phyloP scores from a whole-genome alignment of 2,329 filamentous ascomycete genomes.

The Emmonsiellopsis sp. region DNA sequence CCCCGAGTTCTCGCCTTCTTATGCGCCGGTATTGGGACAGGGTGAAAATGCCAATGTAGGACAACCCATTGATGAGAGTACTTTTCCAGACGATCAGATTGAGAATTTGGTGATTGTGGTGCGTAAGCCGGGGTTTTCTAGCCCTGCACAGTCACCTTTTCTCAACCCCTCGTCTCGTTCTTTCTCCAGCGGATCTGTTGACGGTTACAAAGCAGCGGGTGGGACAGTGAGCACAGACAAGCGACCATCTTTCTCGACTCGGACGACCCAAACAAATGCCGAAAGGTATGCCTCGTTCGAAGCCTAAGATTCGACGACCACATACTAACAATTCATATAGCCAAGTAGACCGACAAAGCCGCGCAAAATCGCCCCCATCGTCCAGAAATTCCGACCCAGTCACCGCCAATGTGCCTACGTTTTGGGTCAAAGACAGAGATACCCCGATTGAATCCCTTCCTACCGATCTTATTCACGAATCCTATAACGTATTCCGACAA shows the following conservation, averaged over 20 bases:
- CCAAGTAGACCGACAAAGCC: neutral
- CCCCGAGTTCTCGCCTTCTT: constrained; percentile 51
- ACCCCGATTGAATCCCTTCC: constrained; percentile 35
- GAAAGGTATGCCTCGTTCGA: constrained; percentile 24
- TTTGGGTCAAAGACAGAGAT: constrained; percentile 44
- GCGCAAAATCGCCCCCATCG: neutral
- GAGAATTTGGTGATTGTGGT: constrained; percentile 46
- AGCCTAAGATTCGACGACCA: constrained; percentile 5
- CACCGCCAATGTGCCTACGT: constrained; percentile 21
- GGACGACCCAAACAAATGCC: constrained; percentile 28
- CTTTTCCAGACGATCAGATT: constrained; percentile 46
- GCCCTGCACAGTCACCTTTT: constrained; percentile 25
- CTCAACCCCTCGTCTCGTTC: constrained; percentile 38
- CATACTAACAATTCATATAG: neutral
- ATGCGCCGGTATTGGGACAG: constrained; percentile 18
- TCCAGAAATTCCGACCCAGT: constrained; percentile 1
- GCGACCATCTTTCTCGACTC: constrained; percentile 27
- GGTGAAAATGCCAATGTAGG: constrained; percentile 31
- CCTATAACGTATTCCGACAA: constrained; percentile 40
- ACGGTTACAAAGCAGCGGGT: constrained; percentile 43
- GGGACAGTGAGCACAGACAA: constrained; percentile 36
- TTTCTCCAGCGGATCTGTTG: constrained; percentile 49
- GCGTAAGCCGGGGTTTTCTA: constrained; percentile 31
- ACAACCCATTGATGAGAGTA: constrained; percentile 24
- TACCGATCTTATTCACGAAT: constrained; percentile 38